A percentile compares a stretch with the other conserved stretches of the same genome.
These are phyloP conservation scores for Metschnikowia sp. DNA, from an alignment of 805 yeast genomes.

Conservation along the genomic window DNA sequence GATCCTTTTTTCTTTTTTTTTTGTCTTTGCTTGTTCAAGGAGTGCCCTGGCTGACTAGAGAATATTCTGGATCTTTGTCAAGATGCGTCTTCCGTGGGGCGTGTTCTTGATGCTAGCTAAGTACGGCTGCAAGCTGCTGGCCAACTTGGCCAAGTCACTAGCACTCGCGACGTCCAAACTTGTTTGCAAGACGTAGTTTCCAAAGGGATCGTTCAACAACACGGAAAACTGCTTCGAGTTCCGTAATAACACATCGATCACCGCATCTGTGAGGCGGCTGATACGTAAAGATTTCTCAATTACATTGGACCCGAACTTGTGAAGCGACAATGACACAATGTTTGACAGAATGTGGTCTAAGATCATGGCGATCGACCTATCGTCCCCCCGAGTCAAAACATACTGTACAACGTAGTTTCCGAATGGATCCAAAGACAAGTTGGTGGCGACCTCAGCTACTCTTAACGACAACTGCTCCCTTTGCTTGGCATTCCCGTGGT, in stretches of 20 bases:
- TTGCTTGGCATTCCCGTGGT: constrained; percentile 75
- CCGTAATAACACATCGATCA: constrained; percentile 42
- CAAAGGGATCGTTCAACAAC: constrained; percentile 55
- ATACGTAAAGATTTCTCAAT: constrained; percentile 55
- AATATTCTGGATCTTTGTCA: constrained; percentile 52
- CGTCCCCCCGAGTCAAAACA: constrained; percentile 56
- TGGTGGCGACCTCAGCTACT: constrained; percentile 66
- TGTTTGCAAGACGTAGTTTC: constrained; percentile 59
- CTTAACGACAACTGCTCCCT: constrained; percentile 61
- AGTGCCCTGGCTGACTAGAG: constrained; percentile 1
- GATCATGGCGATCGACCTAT: constrained; percentile 29
- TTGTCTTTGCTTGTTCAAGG: no score
- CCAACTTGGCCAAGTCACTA: constrained; percentile 51
- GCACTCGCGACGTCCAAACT: constrained; percentile 53
- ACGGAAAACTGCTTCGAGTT: constrained; percentile 34
- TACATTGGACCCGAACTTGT: constrained; percentile 60
- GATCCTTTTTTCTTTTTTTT: no score
- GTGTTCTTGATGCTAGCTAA: constrained; percentile 79
- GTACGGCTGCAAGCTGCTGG: constrained; percentile 64
- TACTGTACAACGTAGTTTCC: constrained; percentile 97
- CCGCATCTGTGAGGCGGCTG: constrained; percentile 41
- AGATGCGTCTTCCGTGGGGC: constrained; percentile 93
- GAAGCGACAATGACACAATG: constrained; percentile 48
- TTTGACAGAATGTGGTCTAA: constrained; percentile 35
- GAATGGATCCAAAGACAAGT: constrained; percentile 83